A percentile compares a stretch with the other conserved stretches of the same genome.
phyloP scores from a whole-genome alignment of 2,329 filamentous ascomycete species.

The Graphilbum fragrans region DNA sequence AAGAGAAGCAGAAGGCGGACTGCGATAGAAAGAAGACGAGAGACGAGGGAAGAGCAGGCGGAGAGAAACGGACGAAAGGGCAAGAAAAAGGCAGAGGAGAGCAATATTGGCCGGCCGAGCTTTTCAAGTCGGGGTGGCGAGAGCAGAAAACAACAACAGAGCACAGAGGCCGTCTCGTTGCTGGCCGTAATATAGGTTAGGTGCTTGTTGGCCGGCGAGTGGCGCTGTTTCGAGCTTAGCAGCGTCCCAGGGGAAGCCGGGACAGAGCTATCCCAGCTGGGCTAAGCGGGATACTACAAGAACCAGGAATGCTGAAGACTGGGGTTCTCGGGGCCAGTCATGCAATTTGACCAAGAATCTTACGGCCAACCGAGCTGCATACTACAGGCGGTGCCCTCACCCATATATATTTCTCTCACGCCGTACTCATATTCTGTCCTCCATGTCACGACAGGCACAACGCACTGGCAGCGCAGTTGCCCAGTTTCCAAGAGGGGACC shows the following conservation, averaged over 20 bases:
- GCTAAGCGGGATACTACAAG: not conserved
- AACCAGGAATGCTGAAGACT: not conserved
- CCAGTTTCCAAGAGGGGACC: too few relatives aligned
- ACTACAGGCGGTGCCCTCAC: too few relatives aligned
- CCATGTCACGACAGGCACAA: too few relatives aligned
- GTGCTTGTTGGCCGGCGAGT: too few relatives aligned
- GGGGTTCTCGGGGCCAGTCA: not conserved
- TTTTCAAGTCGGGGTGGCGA: not conserved
- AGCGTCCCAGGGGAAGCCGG: not conserved
- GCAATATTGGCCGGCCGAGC: not conserved
- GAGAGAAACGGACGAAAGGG: not conserved
- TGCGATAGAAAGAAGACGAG: not conserved
- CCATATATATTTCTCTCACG: too few relatives aligned
- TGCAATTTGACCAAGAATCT: too few relatives aligned
- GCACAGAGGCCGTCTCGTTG: too few relatives aligned
- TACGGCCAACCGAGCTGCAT: too few relatives aligned
- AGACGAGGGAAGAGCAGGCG: not conserved
- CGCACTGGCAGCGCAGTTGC: too few relatives aligned
- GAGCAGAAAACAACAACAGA: not conserved
- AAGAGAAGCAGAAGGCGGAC: not conserved
- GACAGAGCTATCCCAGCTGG: slow-evolving; percentile 1
- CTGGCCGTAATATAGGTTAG: too few relatives aligned
- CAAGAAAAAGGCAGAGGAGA: not conserved
- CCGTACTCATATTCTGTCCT: too few relatives aligned
- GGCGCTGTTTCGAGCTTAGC: not conserved